Evolutionary conservation across 1,284 basidiomycete genomes (phyloP), one percentile per base, ranked within the genome.

Genomic region (Cronartium quercuum): DNA sequence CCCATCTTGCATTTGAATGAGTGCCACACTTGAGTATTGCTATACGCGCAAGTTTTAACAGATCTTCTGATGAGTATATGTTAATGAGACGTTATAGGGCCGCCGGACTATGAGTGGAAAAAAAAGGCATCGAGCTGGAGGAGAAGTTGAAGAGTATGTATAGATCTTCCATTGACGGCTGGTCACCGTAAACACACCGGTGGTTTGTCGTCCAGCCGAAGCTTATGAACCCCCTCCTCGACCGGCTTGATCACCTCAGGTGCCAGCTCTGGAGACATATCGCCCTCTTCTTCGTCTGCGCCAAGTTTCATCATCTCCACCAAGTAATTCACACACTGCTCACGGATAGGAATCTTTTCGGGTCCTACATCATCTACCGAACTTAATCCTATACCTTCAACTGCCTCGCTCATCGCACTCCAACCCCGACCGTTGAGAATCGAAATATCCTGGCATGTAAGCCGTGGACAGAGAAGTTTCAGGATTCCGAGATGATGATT

Each of bases 401-500:
- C 58, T 15, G 71, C 71, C 41, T 74, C 71, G 24, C 71, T 74
- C 71, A 74, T 74, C 21, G 71, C 51, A 74, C 71, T 74, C 51
- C 47, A 58, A 29, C 71, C 71, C 7, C 71, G 44, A 3, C 71
- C 71, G 44, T 74, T 74, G 6, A 74, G 24, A 57, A 60, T 55
- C 37, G 62, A 66, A 29, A 74, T 74, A 41, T 74, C 62, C 5
- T 58, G n/a, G 21, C 64, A 88, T 24, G 61, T 78, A 0, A 85
- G 83, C 77, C 85, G 85, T 70, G 84, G 81, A 13, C 92, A 87
- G 41, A 94, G 86, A n/a, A 84, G 84, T 81, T 90, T 85, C 0
- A 87, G 86, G 67, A 88, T 82, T 9, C 82, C 79, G 6, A 94
- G 85, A 78, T 94, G 91, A 15, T 86, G 84, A 82, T 94, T 94